Evolutionary conservation across 176 grass and related monocot genomes (phyloP), one percentile per base, ranked within the genome.

Genomic region (Cenchrus americanus): DNA sequence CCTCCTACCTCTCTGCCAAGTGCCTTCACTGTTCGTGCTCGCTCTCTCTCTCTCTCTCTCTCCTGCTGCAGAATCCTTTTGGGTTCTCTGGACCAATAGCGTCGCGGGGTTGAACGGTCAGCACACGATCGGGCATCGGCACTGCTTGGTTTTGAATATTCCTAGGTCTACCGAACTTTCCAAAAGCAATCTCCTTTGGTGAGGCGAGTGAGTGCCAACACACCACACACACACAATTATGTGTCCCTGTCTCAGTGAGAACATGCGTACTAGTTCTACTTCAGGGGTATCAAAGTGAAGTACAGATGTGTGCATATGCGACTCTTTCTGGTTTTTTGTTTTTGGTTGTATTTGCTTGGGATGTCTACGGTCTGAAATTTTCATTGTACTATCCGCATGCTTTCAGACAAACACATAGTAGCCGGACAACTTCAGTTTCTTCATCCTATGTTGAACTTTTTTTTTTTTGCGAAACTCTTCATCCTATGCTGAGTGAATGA

Each of bases 31-130:
- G 10, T 6, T 7, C 22, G 42, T 76, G 10, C 32, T 26, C 55
- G 49, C 40, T 27, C 43, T 30, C 27, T 30, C 27, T 30, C 40
- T n/a, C n/a, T n/a, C n/a, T n/a, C n/a, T n/a, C n/a, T n/a, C n/a
- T n/a, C n/a, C n/a, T n/a, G n/a, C n/a, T 11, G 19, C 3, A 5
- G 15, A 0, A 11, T 9, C 0, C 40, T 18, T 50, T 48, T 37
- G 30, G 1, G 49, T 48, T 21, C 10, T 24, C 66, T 72, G 7
- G 13, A 7, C 85, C 80, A 71, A 21, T 80, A 27, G 42, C 8
- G 63, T 52, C 23, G 15, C 1, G 76, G 81, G 40, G 78, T 90
- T 86, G 83, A 90, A 78, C 46, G 88, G 88, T 86, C 88, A 89
- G 84, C 84, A 58, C 40, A 22, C 41, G 66, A 46, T 69, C 43